phyloP scores from a whole-genome alignment of 805 yeast genomes.

The Saturnispora ahearnii region DNA sequence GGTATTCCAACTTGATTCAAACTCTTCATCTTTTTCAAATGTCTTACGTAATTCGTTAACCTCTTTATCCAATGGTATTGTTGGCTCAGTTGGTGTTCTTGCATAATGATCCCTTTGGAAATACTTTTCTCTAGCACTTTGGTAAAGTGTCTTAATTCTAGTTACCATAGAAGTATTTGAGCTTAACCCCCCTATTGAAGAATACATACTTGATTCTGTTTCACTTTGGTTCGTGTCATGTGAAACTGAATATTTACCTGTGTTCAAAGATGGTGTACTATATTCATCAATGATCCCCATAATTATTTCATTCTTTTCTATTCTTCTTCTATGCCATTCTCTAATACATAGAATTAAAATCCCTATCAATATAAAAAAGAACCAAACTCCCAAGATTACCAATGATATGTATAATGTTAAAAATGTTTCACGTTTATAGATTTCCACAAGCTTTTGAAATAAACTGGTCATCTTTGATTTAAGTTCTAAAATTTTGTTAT shows the following conservation, averaged over 20 bases:
- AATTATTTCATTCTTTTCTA: not conserved
- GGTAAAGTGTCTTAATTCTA: conserved; percentile 1
- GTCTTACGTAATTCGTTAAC: not conserved
- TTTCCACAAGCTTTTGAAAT: conserved; percentile 23
- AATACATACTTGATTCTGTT: not conserved
- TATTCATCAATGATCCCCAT: not conserved
- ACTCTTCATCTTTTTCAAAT: not conserved
- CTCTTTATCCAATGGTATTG: not conserved
- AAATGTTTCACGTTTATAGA: conserved; percentile 30
- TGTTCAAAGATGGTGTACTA: not conserved
- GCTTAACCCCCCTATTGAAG: not conserved
- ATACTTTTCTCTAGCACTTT: conserved; percentile 9
- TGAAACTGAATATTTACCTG: not conserved
- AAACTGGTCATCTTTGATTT: conserved; percentile 20
- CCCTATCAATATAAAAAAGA: conserved; percentile 29
- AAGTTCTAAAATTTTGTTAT: conserved; percentile 9
- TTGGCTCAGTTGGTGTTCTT: conserved; percentile 10
- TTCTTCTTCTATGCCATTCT: conserved; percentile 3
- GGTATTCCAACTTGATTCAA: conserved; percentile 1
- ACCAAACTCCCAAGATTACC: conserved; percentile 40
- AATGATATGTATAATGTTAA: conserved; percentile 41
- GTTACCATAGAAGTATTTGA: not conserved
- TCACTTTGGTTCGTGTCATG: not conserved
- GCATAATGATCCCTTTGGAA: conserved; percentile 1
- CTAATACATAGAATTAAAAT: conserved; percentile 11